Conservation (phyloP, 352 stramenopile species). For the Pythium insidiosum region DNA sequence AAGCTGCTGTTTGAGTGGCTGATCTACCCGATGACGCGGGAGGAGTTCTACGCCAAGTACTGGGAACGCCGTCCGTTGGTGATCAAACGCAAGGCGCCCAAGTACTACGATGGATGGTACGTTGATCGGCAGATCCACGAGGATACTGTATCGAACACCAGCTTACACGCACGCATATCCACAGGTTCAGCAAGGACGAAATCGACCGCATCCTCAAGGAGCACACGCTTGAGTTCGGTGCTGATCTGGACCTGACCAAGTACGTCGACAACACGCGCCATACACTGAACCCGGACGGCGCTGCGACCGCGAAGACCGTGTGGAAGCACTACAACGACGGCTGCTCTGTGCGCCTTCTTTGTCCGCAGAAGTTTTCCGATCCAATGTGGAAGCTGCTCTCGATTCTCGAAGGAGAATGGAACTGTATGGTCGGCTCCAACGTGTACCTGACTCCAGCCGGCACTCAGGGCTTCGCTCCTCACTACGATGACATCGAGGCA, state of each 20-base stretch:
- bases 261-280: conserved; percentile 77
- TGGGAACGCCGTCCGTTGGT: conserved; percentile 90
- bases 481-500: conserved; percentile 97
- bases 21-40: conserved; percentile 66
- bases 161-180: neutral
- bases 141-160: too few relatives aligned
- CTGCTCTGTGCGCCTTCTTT: conserved; percentile 89
- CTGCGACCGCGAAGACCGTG: conserved; percentile 54
- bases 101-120: conserved; percentile 76
- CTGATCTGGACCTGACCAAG: conserved; percentile 84
- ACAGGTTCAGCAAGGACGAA: conserved; percentile 54
- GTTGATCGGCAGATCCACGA: too few relatives aligned
- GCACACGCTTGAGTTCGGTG: conserved; percentile 68
- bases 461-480: conserved; percentile 94
- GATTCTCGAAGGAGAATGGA: conserved; percentile 91
- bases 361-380: conserved; percentile 90
- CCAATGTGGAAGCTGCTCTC: conserved; percentile 86
- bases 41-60: conserved; percentile 91
- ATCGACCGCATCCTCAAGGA: conserved; percentile 70
- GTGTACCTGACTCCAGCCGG: conserved; percentile 90
- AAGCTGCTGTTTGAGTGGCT: conserved; percentile 82
- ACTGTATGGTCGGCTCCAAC: conserved; percentile 93
- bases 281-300: conserved; percentile 52
- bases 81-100: conserved; percentile 58
- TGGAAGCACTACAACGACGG: conserved; percentile 79